A percentile compares a stretch with the other conserved stretches of the same genome.
These are phyloP conservation scores for Straminergon stramineum DNA, from an alignment of 225 moss, liverwort and hornwort genomes.

Conservation along the genomic window DNA sequence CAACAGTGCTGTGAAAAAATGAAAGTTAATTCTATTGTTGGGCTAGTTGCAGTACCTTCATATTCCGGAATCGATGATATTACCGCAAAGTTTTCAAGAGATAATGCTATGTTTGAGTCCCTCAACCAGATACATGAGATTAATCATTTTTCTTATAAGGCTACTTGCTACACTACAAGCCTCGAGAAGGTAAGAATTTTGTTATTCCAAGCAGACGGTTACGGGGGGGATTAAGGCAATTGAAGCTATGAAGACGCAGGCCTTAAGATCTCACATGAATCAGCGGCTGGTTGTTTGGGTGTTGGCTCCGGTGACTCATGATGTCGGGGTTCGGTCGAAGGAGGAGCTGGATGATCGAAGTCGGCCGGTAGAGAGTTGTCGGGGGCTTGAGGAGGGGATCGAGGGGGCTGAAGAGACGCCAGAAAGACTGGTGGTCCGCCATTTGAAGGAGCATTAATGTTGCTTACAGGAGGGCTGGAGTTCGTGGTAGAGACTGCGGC, in stretches of 20 bases:
- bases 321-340: constrained; percentile 13
- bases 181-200: not conserved
- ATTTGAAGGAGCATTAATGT: constrained; percentile 9
- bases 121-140: not conserved
- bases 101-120: not conserved
- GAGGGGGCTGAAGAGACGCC: constrained; percentile 36
- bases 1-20: not conserved
- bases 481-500: constrained; percentile 51
- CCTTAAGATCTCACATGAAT: constrained; percentile 36
- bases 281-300: constrained; percentile 3
- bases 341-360: constrained; percentile 1
- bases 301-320: constrained; percentile 10
- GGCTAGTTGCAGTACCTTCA: not conserved
- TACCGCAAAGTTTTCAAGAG: not conserved
- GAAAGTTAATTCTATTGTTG: not conserved
- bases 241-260: constrained; percentile 20
- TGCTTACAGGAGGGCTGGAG: constrained; percentile 24
- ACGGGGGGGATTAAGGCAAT: not conserved
- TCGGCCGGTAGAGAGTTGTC: constrained; percentile 5
- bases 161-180: constrained; percentile 6
- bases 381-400: constrained; percentile 32
- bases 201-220: not conserved
- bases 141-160: not conserved
- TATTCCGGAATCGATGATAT: not conserved
- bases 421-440: constrained; percentile 32